Conservation (phyloP, 345 rosid genomes). For the Eucalyptus tenuipes region DNA sequence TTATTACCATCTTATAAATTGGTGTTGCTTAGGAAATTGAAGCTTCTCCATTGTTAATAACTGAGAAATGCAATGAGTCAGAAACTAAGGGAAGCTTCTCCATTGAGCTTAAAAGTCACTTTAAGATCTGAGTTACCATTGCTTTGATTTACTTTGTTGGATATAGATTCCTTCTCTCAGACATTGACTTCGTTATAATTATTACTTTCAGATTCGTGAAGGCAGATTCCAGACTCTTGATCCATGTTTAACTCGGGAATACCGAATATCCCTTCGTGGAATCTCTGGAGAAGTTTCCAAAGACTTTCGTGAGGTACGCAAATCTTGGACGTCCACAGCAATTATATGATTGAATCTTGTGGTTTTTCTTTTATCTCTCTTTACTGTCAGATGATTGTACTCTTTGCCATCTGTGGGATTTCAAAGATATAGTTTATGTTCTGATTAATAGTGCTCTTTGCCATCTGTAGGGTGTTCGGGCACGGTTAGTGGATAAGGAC, state of each 20-base stretch:
- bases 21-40: background rate
- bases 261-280: constrained; percentile 40
- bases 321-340: background rate
- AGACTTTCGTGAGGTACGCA: constrained; percentile 73
- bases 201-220: constrained; percentile 47
- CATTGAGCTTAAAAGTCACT: constrained; percentile 81
- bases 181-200: background rate
- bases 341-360: background rate
- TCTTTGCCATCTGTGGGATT: background rate
- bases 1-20: background rate
- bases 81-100: constrained; percentile 65
- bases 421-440: background rate
- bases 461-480: constrained; percentile 51
- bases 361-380: background rate
- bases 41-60: too few species aligned
- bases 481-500: constrained; percentile 70
- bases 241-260: constrained; percentile 78
- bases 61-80: too few species aligned
- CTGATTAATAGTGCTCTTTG: background rate
- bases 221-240: constrained; percentile 86
- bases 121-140: constrained; percentile 39
- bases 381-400: background rate
- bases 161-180: background rate
- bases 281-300: constrained; percentile 49
- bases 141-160: background rate